Conservation (phyloP, 208 protist species). For the Phytomonas sp. region DNA sequence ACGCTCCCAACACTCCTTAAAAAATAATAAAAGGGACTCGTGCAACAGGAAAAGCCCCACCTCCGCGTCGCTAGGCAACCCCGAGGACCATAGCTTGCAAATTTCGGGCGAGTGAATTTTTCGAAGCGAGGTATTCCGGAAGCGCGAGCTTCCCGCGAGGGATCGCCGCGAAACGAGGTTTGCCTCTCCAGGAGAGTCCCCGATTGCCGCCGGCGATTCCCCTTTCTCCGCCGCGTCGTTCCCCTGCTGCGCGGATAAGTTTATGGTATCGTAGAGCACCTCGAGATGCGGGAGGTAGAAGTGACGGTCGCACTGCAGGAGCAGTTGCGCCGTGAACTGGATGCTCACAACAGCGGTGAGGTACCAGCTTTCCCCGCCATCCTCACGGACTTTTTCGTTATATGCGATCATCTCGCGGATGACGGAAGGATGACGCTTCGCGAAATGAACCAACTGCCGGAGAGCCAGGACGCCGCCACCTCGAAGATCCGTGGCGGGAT, state of each 20-base stretch:
- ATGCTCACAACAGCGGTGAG: conserved; percentile 79
- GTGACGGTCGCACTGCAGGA: conserved; percentile 44
- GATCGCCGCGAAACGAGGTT: conserved; percentile 15
- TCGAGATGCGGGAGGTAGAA: conserved; percentile 57
- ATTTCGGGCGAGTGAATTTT: neutral
- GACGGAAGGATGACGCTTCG: conserved; percentile 37
- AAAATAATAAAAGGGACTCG: conserved; percentile 70
- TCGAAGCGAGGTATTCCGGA: neutral
- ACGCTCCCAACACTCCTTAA: conserved; percentile 68
- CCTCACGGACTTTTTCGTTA: conserved; percentile 40
- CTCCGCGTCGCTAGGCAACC: conserved; percentile 24
- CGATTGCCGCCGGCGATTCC: conserved; percentile 4
- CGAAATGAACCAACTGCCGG: conserved; percentile 75
- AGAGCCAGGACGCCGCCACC: conserved; percentile 76
- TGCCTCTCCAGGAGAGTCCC: conserved; percentile 8
- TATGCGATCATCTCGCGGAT: conserved; percentile 68
- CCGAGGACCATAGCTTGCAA: neutral
- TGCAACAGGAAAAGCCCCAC: conserved; percentile 66
- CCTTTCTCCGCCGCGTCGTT: neutral
- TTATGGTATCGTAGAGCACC: conserved; percentile 59
- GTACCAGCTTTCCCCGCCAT: conserved; percentile 56
- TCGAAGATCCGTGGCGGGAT: conserved; percentile 85
- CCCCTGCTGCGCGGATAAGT: conserved; percentile 1
- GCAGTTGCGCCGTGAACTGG: conserved; percentile 68
- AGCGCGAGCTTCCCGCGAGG: conserved; percentile 3